Conservation (phyloP, 495 filamentous ascomycete species). For the Viridothelium virens region DNA sequence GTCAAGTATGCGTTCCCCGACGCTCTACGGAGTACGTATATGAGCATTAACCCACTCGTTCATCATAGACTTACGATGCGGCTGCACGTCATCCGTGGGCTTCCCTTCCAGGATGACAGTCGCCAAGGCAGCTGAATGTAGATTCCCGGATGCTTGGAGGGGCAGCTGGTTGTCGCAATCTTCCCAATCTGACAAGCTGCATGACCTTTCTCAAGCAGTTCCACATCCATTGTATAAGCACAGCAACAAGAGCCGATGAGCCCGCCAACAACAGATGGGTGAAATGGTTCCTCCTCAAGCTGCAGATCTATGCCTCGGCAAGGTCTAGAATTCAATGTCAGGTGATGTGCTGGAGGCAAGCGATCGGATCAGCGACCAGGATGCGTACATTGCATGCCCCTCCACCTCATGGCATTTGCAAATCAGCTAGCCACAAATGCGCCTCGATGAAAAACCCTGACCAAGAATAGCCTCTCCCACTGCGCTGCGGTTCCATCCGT, state of each 20-base stretch:
- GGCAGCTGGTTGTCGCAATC: neutral
- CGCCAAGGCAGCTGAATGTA: neutral
- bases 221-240: too few relatives aligned
- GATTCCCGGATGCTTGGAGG: neutral
- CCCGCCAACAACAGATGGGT: neutral
- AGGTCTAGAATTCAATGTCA: neutral
- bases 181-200: neutral
- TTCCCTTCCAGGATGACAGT: neutral
- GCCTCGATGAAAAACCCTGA: neutral
- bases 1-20: neutral
- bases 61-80: too few relatives aligned
- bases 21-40: too few relatives aligned
- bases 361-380: slow-evolving; percentile 15
- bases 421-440: slow-evolving; percentile 6
- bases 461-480: slow-evolving; percentile 3
- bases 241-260: too few relatives aligned
- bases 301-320: neutral
- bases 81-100: too few relatives aligned
- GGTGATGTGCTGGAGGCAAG: slow-evolving; percentile 1
- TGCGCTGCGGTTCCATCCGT: neutral
- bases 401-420: neutral
- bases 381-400: neutral
- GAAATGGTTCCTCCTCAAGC: too few relatives aligned
- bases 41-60: too few relatives aligned
- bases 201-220: neutral